Percentiles rank a stretch among this genome's conserved stretches.
Evolutionary conservation across 345 rosid species (phyloP).

Genomic region (Erucastrum elatum): DNA sequence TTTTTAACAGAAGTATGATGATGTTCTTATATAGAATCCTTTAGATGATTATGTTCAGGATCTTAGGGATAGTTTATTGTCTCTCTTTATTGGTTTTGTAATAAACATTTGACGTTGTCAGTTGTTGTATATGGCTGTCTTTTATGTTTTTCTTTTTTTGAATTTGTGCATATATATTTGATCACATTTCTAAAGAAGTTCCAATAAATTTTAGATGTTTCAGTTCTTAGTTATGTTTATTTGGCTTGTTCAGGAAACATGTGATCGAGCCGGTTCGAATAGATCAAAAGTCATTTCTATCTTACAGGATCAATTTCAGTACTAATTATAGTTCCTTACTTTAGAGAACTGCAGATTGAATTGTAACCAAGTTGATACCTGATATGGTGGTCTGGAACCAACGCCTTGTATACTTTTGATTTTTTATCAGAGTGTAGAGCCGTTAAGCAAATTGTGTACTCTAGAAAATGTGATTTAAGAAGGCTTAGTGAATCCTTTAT

Average conservation of each 20-base stretch:
- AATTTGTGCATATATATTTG: neutral
- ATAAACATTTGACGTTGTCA: slow-evolving; percentile 25
- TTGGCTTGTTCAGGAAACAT: neutral
- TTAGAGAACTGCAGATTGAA: neutral
- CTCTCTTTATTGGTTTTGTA: slow-evolving; percentile 26
- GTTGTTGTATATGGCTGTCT: slow-evolving; percentile 19
- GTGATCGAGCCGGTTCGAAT: neutral
- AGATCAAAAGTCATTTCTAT: no score
- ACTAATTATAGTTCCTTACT: neutral
- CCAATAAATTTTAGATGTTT: no score
- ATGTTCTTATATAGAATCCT: no score
- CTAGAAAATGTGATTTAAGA: neutral
- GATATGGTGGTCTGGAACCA: neutral
- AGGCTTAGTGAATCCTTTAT: neutral
- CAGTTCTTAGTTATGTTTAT: neutral
- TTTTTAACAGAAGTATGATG: no score
- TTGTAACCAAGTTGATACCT: neutral
- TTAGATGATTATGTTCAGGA: slow-evolving; percentile 16
- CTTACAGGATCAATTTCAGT: neutral
- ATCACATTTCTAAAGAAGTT: neutral
- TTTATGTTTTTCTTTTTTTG: neutral
- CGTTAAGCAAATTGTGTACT: neutral
- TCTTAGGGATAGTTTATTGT: slow-evolving; percentile 6
- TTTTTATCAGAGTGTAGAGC: neutral
- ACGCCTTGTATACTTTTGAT: neutral